phyloP scores from a whole-genome alignment of 768 basidiomycete genomes.

The Psilocybe azurescens region DNA sequence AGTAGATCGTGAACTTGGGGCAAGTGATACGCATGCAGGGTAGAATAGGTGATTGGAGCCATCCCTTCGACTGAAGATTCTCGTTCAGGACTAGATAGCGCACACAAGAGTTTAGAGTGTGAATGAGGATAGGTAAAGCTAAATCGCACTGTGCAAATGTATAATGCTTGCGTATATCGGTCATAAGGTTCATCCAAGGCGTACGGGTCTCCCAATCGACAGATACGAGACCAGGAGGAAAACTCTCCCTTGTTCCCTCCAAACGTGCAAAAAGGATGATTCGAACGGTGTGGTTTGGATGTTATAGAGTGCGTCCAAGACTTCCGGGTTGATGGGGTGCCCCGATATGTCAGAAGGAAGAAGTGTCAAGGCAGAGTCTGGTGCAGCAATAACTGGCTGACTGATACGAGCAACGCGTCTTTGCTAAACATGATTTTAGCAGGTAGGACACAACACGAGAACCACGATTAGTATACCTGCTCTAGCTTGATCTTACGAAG shows the following conservation, averaged over 20 bases:
- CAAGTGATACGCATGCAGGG: slow-evolving; percentile 63
- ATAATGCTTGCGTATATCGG: slow-evolving; percentile 72
- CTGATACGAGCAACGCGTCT: slow-evolving; percentile 38
- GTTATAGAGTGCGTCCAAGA: slow-evolving; percentile 55
- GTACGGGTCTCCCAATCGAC: slow-evolving; percentile 76
- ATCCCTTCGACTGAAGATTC: slow-evolving; percentile 44
- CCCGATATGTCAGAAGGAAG: slow-evolving; percentile 30
- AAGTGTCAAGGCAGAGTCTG: slow-evolving; percentile 36
- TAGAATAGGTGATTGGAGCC: slow-evolving; percentile 68
- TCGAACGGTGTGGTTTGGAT: slow-evolving; percentile 70
- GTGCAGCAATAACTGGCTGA: slow-evolving; percentile 25
- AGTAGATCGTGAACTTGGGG: slow-evolving; percentile 76
- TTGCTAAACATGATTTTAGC: slow-evolving; percentile 13
- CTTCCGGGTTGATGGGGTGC: slow-evolving; percentile 33
- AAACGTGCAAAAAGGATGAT: slow-evolving; percentile 72
- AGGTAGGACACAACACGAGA: not conserved
- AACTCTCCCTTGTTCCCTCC: slow-evolving; percentile 43
- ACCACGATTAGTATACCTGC: slow-evolving; percentile 33
- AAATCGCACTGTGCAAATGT: slow-evolving; percentile 59
- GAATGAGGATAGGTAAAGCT: slow-evolving; percentile 8
- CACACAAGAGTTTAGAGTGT: not conserved
- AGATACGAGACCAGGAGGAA: slow-evolving; percentile 48
- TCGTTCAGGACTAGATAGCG: slow-evolving; percentile 54
- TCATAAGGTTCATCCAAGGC: slow-evolving; percentile 80
- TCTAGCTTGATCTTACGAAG: slow-evolving; percentile 51